phyloP scores from a whole-genome alignment of 1,139 yeast species.

The Taphrina sp. region DNA sequence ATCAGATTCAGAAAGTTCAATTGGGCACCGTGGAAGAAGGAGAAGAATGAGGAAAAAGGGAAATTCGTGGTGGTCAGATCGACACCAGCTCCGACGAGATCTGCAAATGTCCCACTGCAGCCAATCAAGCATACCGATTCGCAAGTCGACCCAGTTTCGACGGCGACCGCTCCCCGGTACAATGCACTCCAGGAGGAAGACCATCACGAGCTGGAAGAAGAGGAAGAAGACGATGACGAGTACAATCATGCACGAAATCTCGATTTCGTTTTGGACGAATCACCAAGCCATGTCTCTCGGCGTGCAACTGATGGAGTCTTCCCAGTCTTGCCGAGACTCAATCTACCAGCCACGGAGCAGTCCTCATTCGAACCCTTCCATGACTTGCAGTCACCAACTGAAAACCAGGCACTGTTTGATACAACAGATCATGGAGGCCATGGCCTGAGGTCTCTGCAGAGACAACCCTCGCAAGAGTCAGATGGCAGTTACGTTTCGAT shows the following conservation, averaged over 20 bases:
- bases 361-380: no score
- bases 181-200: no score
- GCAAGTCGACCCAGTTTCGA: no score
- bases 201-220: no score
- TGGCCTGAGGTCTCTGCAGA: no score
- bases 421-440: neutral
- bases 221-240: neutral
- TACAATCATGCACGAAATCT: neutral
- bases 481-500: slow-evolving; percentile 6
- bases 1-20: slow-evolving; percentile 36
- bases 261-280: neutral
- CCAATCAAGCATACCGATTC: neutral
- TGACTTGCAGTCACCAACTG: no score
- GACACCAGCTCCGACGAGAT: slow-evolving; percentile 34
- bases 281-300: no score
- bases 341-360: no score
- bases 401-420: neutral
- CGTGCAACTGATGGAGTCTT: no score
- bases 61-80: slow-evolving; percentile 39
- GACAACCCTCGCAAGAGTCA: neutral
- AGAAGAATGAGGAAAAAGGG: slow-evolving; percentile 35
- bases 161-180: no score
- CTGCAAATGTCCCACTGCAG: slow-evolving; percentile 13
- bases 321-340: no score
- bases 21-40: slow-evolving; percentile 35